Conservation (phyloP, 2,329 filamentous ascomycete species). For the Claviceps sp. region DNA sequence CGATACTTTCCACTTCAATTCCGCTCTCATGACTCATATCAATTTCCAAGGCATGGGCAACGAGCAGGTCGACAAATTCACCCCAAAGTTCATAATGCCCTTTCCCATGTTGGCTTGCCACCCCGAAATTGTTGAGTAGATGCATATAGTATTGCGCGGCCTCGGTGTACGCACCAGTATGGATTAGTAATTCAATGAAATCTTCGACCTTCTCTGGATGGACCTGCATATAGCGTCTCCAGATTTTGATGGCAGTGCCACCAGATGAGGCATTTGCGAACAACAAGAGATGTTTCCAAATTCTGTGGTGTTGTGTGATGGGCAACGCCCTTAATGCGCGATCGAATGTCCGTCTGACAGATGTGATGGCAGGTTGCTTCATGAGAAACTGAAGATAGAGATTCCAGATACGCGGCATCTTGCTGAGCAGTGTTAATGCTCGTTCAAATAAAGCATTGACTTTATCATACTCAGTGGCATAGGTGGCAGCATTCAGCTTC, state of each 20-base stretch:
- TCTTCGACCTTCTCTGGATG: conserved; percentile 93
- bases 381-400: conserved; percentile 89
- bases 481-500: conserved; percentile 70
- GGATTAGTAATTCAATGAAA: conserved; percentile 77
- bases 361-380: conserved; percentile 81
- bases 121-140: conserved; percentile 78
- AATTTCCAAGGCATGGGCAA: conserved; percentile 78
- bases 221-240: conserved; percentile 92
- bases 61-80: conserved; percentile 90
- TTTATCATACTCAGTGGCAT: conserved; percentile 72
- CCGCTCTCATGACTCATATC: conserved; percentile 68
- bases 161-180: conserved; percentile 76
- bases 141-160: conserved; percentile 85
- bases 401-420: conserved; percentile 98
- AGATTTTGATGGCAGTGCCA: conserved; percentile 81
- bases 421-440: conserved; percentile 85
- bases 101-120: conserved; percentile 86
- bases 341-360: conserved; percentile 80
- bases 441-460: conserved; percentile 92
- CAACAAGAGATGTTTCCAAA: conserved; percentile 82
- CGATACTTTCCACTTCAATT: conserved; percentile 83
- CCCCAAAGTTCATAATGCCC: conserved; percentile 95
- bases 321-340: conserved; percentile 82
- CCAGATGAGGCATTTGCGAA: conserved; percentile 88
- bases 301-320: conserved; percentile 86